Evolutionary conservation across 2,329 filamentous ascomycete genomes (phyloP), one percentile per base, ranked within the genome.

Genomic region (Hawksworthiomyces lignivorus): DNA sequence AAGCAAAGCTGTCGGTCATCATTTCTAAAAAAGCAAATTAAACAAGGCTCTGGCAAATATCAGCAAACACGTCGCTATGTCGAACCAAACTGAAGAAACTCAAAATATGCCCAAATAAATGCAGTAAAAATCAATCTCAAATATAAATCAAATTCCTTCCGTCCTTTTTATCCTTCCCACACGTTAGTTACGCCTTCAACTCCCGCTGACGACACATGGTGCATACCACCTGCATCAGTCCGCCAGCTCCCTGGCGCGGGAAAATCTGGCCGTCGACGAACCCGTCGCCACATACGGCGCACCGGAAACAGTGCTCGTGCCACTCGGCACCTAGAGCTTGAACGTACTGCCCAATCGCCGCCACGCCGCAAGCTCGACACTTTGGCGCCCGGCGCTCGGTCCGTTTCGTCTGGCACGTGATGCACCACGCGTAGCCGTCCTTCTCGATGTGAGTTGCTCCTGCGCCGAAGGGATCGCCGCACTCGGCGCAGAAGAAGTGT

Each of bases 401-500:
- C 26, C 92, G 80, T 57, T 88, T 86, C 12, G 89, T 94, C 67
- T 97, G 90, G 59, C 92, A 98, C 18, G 75, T 75, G 35, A 97
- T 77, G 63, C 92, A 98, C 89, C 92, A 98, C 5, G 92, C 92
- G 62, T 94, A 97, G 9, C 90, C 90, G 52, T 97, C 90, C 64
- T 95, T 95, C 60, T 98, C 92, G 42, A 98, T 81, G 55, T 82
- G 79, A 34, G 77, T 82, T 64, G 73, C 75, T 46, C 75, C 76
- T 36, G 72, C 70, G 51, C 73, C 87, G 59, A 98, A 98, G 0
- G 92, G 90, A 65, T 98, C 90, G 52, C 92, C 92, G 59, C 92
- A 98, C 70, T 98, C 88, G 31, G 92, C 92, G 58, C 92, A 98
- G 74, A 98, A 98, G 68, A 98, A 98, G 65, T 98, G 92, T 0